Evolutionary conservation across 352 stramenopile species (phyloP), one percentile per base, ranked within the genome.

Genomic region (Halophytophthora batemanensis): DNA sequence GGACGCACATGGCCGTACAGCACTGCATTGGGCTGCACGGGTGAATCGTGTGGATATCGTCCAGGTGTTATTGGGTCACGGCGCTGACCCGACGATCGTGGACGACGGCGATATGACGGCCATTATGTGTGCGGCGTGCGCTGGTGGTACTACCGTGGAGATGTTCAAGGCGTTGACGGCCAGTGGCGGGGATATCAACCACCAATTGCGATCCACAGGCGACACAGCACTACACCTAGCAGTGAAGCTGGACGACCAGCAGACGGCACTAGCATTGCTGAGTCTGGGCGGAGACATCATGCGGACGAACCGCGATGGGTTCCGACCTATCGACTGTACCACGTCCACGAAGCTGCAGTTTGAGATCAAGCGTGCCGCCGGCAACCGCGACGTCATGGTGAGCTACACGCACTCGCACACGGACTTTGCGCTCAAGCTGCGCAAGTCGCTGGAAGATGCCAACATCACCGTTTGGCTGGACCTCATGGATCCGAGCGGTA

Each of bases 211-310:
- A 13, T 72, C 64, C 1, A 84, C 77, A 15, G 82, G 82, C 0
- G 82, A 93, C 48, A 89, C 82, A 2, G 82, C 82, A 7, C 56
- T 93, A 7, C 82, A 92, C 40, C 64, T 93, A 34, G 82, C 82
- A 19, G 81, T 93, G 8, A 93, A 93, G 50, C 52, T 89, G n/a
- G 76, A 88, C 17, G 81, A 93, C 42, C 61, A 85, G 31, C 68
- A 81, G 38, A 93, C 79, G 21, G 82, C 82, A 3, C 64, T 90
- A 22, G 71, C 82, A 8, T 51, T 93, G 43, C 42, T 93, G 43
- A 87, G 78, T 44, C 66, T 87, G 25, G 81, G 81, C 18, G 78
- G 77, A 11, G 78, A 88, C 45, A 88, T 92, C 44, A 87, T 92
- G 78, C 67, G 71, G 7, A 88, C 72, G 22, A 92, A 92, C n/a